Evolutionary conservation across 2,329 filamentous ascomycete genomes (phyloP), one percentile per base, ranked within the genome.

Genomic region (Verticillium dahliae): DNA sequence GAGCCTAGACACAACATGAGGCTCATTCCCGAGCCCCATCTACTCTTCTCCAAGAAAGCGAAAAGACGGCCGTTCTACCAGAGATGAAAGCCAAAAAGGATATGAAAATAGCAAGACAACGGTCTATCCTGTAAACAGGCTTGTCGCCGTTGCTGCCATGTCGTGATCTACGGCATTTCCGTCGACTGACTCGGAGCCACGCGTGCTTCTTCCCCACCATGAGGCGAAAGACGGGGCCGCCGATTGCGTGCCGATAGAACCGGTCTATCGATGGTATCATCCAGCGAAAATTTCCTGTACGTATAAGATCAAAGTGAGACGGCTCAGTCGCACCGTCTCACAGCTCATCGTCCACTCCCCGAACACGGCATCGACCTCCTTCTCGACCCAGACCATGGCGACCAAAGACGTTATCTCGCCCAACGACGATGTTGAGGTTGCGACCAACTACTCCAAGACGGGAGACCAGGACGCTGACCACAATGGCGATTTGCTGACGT

Each of bases 401-500:
- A 52, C 45, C 7, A 41, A 58, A 27, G 56, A 58, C 37, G 37
- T 33, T 37, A 58, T 58, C 9, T 14, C 37, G 56, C 33, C 27
- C 15, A 27, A 52, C 56, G 56, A 37, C 56, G 37, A 58, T 41
- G 38, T 58, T 37, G 56, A 58, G 56, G 56, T 39, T 11, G 37
- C 56, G 56, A 39, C 56, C 37, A 39, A 33, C 7, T 58, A 31
- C 56, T 31, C 56, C n/a, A 58, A 58, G 38, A 37, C n/a, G 7
- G 37, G 27, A 3, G 55, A 38, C 34, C 35, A 11, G 11, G 56
- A 37, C 10, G 37, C 62, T 35, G 63, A 65, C 31, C 67, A 73
- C 63, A 72, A 76, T 55, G 75, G 76, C 63, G 78, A 82, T 64
- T 72, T 84, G 57, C 75, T 80, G 60, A 80, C 79, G 0, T 69